Percentiles rank a stretch among this genome's conserved stretches.
These are phyloP conservation scores for Marasmius sp. DNA, from an alignment of 1,284 basidiomycete genomes.

Conservation along the genomic window DNA sequence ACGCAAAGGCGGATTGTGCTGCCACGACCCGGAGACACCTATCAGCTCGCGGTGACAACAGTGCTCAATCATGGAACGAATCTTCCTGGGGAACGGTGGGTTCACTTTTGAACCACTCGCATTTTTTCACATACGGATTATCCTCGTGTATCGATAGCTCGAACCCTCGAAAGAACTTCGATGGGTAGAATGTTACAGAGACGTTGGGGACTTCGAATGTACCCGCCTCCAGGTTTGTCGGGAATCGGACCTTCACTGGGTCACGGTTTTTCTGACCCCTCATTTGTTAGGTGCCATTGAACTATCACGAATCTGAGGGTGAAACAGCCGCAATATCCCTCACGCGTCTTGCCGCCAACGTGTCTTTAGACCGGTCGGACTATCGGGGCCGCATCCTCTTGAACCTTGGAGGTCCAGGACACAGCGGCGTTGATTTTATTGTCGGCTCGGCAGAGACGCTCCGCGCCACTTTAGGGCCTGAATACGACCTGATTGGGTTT, in stretches of 20 bases:
- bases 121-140: background rate
- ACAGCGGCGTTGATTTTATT: conserved; percentile 29
- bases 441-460: conserved; percentile 25
- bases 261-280: background rate
- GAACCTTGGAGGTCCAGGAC: conserved; percentile 55
- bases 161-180: conserved; percentile 5
- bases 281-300: too few relatives aligned
- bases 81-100: background rate
- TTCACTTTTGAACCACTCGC: background rate
- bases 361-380: conserved; percentile 20
- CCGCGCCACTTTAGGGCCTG: conserved; percentile 38
- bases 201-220: conserved; percentile 5
- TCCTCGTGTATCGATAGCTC: background rate
- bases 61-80: background rate
- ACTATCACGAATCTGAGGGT: too few relatives aligned
- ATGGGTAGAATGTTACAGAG: conserved; percentile 12
- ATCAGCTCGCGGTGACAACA: too few relatives aligned
- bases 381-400: conserved; percentile 47
- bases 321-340: conserved; percentile 36
- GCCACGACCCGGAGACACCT: too few relatives aligned
- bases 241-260: background rate
- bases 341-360: conserved; percentile 26
- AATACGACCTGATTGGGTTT: conserved; percentile 51
- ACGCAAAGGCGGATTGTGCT: too few relatives aligned
- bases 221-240: conserved; percentile 7